Conservation (phyloP, 768 basidiomycete species). For the Candolleomyces eurysporus region DNA sequence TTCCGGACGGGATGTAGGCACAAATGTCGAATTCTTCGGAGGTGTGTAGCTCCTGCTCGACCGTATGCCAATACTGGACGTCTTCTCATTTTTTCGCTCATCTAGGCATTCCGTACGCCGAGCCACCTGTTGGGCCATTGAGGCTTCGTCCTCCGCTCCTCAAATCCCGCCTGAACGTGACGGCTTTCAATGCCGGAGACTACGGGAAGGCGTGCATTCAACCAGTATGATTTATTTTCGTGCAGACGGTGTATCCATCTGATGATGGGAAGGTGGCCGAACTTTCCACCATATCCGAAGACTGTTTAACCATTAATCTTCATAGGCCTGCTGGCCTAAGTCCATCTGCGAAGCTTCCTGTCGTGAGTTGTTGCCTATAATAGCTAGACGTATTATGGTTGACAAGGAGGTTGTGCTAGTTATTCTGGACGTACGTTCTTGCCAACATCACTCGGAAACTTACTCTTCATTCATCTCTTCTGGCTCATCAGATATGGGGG, state of each 20-base stretch:
- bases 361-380: constrained; percentile 26
- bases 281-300: constrained; percentile 42
- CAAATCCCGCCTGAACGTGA: neutral
- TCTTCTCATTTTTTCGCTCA: too few relatives aligned
- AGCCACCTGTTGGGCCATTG: too few relatives aligned
- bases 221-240: constrained; percentile 24
- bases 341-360: constrained; percentile 30
- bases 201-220: constrained; percentile 52
- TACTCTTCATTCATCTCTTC: too few relatives aligned
- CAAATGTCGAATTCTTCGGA: constrained; percentile 43
- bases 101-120: too few relatives aligned
- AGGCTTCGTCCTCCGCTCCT: too few relatives aligned
- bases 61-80: too few relatives aligned
- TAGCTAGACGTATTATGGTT: neutral
- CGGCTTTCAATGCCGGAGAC: constrained; percentile 41
- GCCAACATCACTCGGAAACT: too few relatives aligned
- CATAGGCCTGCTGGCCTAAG: constrained; percentile 43
- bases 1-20: constrained; percentile 31
- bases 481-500: too few relatives aligned
- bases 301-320: constrained; percentile 60
- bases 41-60: constrained; percentile 22
- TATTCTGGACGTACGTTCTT: constrained; percentile 37
- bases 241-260: neutral
- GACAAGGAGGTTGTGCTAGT: constrained; percentile 13
- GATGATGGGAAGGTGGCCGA: neutral